Base-by-base conservation (phyloP, 495 filamentous ascomycete species). In the Xanthoparmelia taractica region DNA sequence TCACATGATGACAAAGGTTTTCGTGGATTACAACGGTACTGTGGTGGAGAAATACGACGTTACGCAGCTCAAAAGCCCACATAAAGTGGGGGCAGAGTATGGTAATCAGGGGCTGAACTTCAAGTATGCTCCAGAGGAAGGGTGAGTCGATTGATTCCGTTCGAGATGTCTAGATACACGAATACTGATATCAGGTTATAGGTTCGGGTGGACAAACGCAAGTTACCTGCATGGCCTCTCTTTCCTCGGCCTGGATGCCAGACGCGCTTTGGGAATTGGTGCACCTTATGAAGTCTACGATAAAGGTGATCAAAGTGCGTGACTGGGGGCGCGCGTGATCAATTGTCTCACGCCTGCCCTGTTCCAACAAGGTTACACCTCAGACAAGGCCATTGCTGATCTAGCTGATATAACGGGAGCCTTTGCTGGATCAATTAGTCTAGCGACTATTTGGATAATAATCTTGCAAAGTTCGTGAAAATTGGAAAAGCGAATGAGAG, bases 11-110 rank as follows among this genome's bases (percentile, higher is more conserved):
- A 96, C 89, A 38, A 96, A 94, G 73, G 90, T 92, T 0, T 98
- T 97, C 75, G 89, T 96, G 31, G 92, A 98, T 69, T 97, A 92
- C 79, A 96, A 97, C 68, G 94, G 94, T 27, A 90, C 96, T 36
- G 92, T 98, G 25, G 94, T 97, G 1, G 94, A 98, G 77, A 98
- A 98, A 73, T 98, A 98, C 77, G 89, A 98, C 74, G 94, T 98
- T 54, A 97, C 94, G 55, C 77, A 90, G 59, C 85, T 85, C 29
- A 84, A 92, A 66, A 91, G 93, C 68, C 90, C 94, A 33, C 94
- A 97, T 72, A 85, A 87, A 29, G 94, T 98, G 11, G 88, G 91
- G 71, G 94, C 94, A 63, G 94, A 98, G 75, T 98, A 98, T 72
- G 94, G 94, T 3, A 98, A 98, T 71, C 94, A 98, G 72, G 94